Evolutionary conservation across 495 filamentous ascomycete genomes (phyloP).

Genomic region (Podospora pseudopauciseta): DNA sequence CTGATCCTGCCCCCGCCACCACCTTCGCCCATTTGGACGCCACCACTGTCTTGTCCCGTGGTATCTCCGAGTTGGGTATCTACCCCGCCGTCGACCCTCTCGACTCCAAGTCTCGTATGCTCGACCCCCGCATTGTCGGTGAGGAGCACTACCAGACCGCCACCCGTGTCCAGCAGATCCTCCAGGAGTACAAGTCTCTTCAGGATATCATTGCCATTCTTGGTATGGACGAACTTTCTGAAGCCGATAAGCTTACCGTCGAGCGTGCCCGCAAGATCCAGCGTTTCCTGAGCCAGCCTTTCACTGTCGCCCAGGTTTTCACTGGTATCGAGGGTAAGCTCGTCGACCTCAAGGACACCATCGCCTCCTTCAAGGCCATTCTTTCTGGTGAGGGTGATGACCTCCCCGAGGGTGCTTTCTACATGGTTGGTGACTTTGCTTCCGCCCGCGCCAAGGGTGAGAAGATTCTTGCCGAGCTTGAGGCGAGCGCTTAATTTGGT

Average conservation of each 20-base stretch:
- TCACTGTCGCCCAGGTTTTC: slow-evolving; percentile 98
- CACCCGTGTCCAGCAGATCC: slow-evolving; percentile 93
- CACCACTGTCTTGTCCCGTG: slow-evolving; percentile 99
- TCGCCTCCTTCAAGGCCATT: slow-evolving; percentile 94
- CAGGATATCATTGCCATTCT: slow-evolving; percentile 99
- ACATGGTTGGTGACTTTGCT: slow-evolving; percentile 96
- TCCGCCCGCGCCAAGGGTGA: slow-evolving; percentile 94
- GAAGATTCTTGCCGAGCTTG: slow-evolving; percentile 97
- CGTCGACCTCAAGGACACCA: slow-evolving; percentile 98
- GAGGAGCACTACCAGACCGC: slow-evolving; percentile 96
- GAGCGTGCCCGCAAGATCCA: slow-evolving; percentile 99
- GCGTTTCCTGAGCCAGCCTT: slow-evolving; percentile 98
- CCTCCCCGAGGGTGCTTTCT: slow-evolving; percentile 93
- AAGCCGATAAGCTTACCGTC: slow-evolving; percentile 98
- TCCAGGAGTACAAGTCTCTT: slow-evolving; percentile 99
- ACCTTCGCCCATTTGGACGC: slow-evolving; percentile 99
- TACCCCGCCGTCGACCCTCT: slow-evolving; percentile 99
- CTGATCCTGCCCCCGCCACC: slow-evolving; percentile 97
- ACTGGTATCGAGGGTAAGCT: slow-evolving; percentile 97
- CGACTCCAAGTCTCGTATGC: slow-evolving; percentile 99
- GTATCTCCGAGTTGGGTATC: slow-evolving; percentile 99
- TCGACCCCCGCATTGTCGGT: slow-evolving; percentile 97
- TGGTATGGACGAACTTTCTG: slow-evolving; percentile 99
- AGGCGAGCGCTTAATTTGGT: slow-evolving; percentile 61
- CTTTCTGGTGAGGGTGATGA: slow-evolving; percentile 93